phyloP scores from a whole-genome alignment of 352 stramenopile genomes.

The Phytophthora cryptogea region DNA sequence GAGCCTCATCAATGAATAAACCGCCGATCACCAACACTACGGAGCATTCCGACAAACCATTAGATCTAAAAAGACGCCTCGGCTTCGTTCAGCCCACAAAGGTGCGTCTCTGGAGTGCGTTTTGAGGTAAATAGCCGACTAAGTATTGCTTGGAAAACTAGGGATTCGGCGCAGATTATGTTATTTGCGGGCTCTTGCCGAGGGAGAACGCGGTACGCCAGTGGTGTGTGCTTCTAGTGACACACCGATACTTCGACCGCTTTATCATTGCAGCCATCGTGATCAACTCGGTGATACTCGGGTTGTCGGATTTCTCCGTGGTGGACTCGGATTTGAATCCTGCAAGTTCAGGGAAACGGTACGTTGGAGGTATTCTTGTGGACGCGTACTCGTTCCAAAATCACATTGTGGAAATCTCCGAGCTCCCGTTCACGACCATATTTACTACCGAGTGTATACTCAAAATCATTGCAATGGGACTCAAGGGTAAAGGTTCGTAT shows the following conservation, averaged over 20 bases:
- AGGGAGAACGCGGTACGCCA: slow-evolving; percentile 53
- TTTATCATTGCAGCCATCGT: slow-evolving; percentile 90
- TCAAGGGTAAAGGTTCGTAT: slow-evolving; percentile 72
- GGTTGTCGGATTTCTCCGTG: slow-evolving; percentile 81
- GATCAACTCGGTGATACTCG: slow-evolving; percentile 87
- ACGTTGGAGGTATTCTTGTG: slow-evolving; percentile 41
- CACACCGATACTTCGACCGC: slow-evolving; percentile 75
- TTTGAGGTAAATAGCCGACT: not conserved
- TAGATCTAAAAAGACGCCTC: slow-evolving; percentile 25
- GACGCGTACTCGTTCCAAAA: slow-evolving; percentile 56
- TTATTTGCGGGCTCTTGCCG: slow-evolving; percentile 49
- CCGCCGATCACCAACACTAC: not conserved
- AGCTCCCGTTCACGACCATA: slow-evolving; percentile 85
- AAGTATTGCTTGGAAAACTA: slow-evolving; percentile 13
- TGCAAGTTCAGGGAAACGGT: slow-evolving; percentile 48
- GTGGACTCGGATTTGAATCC: slow-evolving; percentile 71
- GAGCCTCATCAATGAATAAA: slow-evolving; percentile 11
- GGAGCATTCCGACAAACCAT: slow-evolving; percentile 11
- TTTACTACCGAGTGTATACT: slow-evolving; percentile 89
- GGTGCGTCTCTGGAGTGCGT: not conserved
- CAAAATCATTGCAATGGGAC: slow-evolving; percentile 92
- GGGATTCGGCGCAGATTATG: slow-evolving; percentile 51
- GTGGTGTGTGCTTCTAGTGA: slow-evolving; percentile 53
- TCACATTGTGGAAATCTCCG: slow-evolving; percentile 67
- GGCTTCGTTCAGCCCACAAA: slow-evolving; percentile 23